These are phyloP conservation scores for Picochlorum sp. DNA, from an alignment of 139 green algal genomes.

Conservation along the genomic window DNA sequence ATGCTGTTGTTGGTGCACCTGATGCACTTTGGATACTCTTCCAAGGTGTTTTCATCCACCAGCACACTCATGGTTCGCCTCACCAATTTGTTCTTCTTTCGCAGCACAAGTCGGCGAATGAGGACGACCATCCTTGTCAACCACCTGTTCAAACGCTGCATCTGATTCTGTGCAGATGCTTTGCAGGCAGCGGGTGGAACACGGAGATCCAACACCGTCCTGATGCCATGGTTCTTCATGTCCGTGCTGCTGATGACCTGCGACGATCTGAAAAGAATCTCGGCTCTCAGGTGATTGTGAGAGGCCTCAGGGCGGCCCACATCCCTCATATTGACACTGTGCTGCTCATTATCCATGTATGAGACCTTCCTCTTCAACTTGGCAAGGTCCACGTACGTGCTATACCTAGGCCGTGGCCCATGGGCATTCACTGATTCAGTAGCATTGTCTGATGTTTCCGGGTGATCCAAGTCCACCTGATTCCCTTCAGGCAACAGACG, in stretches of 20 bases:
- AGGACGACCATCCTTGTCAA: not conserved
- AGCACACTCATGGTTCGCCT: constrained; percentile 2
- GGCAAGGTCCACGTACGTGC: no score
- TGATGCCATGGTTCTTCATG: constrained; percentile 5
- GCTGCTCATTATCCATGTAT: no score
- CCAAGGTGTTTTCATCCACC: not conserved
- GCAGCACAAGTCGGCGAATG: not conserved
- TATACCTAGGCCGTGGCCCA: no score
- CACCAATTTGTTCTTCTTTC: not conserved
- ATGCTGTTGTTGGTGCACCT: constrained; percentile 11
- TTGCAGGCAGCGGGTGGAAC: constrained; percentile 4
- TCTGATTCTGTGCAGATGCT: constrained; percentile 3
- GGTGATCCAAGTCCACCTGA: no score
- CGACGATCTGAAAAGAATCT: constrained; percentile 6
- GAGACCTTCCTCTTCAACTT: no score
- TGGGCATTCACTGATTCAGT: no score
- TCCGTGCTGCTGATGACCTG: not conserved
- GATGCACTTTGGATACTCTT: constrained; percentile 11
- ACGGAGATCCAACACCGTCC: constrained; percentile 16
- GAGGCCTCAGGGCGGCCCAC: not conserved
- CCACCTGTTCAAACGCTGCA: constrained; percentile 1
- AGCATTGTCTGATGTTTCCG: no score
- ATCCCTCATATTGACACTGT: not conserved
- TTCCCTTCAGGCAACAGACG: no score
- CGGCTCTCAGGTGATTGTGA: not conserved